These are phyloP conservation scores for Myxozyma vanderwaltii DNA, from an alignment of 805 yeast species.

Conservation along the genomic window DNA sequence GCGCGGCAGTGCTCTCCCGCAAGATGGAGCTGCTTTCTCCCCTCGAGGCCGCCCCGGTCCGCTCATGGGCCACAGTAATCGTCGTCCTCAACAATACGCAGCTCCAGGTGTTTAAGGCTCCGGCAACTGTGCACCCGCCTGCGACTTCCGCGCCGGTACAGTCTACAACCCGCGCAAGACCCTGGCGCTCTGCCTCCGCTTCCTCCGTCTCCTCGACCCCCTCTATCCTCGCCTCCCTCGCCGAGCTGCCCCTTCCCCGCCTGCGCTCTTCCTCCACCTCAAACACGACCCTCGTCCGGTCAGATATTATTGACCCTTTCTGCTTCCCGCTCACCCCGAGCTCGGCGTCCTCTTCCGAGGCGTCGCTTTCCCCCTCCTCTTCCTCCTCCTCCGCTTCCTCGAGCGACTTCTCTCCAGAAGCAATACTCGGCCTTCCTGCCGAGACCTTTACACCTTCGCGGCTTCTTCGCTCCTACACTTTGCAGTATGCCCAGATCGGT, in stretches of 20 bases:
- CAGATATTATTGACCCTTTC: constrained; percentile 25
- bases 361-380: constrained; percentile 18
- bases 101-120: constrained; percentile 59
- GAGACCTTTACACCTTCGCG: constrained; percentile 31
- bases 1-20: constrained; percentile 58
- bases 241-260: constrained; percentile 11
- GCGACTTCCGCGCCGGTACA: neutral
- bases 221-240: constrained; percentile 1
- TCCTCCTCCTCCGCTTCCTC: constrained; percentile 10
- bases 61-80: constrained; percentile 71
- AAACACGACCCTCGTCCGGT: neutral
- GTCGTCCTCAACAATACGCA: constrained; percentile 86
- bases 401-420: constrained; percentile 8
- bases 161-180: neutral
- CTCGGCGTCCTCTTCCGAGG: constrained; percentile 7
- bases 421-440: constrained; percentile 17
- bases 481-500: constrained; percentile 84
- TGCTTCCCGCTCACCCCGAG: neutral
- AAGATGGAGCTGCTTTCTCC: constrained; percentile 81
- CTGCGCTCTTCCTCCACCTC: constrained; percentile 11
- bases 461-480: constrained; percentile 60
- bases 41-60: constrained; percentile 62
- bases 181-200: constrained; percentile 13
- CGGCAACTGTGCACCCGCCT: constrained; percentile 3
- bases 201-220: constrained; percentile 6